Conservation (phyloP, 495 filamentous ascomycete species). For the Hypoxylon rickii region DNA sequence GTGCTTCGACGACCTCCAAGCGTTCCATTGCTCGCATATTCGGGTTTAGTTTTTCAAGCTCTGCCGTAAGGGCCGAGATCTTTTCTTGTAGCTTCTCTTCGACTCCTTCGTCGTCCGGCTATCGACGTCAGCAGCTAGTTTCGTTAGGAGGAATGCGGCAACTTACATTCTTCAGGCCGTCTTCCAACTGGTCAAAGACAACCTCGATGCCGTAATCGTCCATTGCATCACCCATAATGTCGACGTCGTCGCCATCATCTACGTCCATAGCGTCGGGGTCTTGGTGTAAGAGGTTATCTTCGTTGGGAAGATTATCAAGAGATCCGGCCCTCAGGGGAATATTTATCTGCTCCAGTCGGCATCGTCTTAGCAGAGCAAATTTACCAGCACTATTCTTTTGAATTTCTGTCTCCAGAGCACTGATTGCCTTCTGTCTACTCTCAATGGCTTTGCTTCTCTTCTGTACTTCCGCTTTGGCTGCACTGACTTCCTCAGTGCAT, state of each 20-base stretch:
- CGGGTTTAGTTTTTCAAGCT: slow-evolving; percentile 90
- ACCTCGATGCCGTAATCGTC: slow-evolving; percentile 93
- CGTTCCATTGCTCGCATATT: slow-evolving; percentile 95
- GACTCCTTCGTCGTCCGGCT: slow-evolving; percentile 70
- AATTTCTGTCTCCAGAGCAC: slow-evolving; percentile 76
- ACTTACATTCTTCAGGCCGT: slow-evolving; percentile 79
- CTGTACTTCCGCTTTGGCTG: slow-evolving; percentile 81
- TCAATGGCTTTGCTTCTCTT: slow-evolving; percentile 84
- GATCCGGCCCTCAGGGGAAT: slow-evolving; percentile 79
- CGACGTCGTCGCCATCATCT: slow-evolving; percentile 69
- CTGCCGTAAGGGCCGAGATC: slow-evolving; percentile 70
- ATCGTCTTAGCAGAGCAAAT: slow-evolving; percentile 82
- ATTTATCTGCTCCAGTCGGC: slow-evolving; percentile 90
- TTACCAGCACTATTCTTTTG: slow-evolving; percentile 81
- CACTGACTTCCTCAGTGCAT: slow-evolving; percentile 75
- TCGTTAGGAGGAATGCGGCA: slow-evolving; percentile 2
- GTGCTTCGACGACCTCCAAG: slow-evolving; percentile 80
- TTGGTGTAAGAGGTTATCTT: slow-evolving; percentile 70
- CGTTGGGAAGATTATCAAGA: slow-evolving; percentile 86
- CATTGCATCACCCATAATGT: slow-evolving; percentile 55
- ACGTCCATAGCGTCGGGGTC: slow-evolving; percentile 89
- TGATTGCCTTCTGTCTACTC: slow-evolving; percentile 73
- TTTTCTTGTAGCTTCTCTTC: slow-evolving; percentile 82
- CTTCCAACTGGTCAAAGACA: slow-evolving; percentile 84
- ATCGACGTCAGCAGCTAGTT: slow-evolving; percentile 17